Base-by-base conservation (phyloP, 2,329 filamentous ascomycete species). In the Fusarium floridanum region DNA sequence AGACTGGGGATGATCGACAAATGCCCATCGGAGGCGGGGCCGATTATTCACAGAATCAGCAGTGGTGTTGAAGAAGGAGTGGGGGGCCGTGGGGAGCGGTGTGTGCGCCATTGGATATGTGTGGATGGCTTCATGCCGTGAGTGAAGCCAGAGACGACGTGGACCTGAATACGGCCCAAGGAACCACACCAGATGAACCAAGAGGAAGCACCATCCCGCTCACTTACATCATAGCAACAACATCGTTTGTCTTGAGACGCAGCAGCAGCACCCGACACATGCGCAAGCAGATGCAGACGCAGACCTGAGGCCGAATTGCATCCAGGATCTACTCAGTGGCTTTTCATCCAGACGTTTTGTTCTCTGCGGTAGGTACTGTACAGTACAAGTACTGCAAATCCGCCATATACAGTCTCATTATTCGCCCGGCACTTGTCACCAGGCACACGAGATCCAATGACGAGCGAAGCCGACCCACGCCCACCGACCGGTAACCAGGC, bases 71-170 rank as follows among this genome's bases (percentile, higher is more conserved):
- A 76, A 61, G 56, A 73, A 37, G 56, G 68, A 68, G 73, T 76
- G 75, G 76, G 76, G 75, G 71, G 55, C 45, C 76, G 75, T 77
- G 76, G 73, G 75, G 75, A 77, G 76, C 76, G 76, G 76, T 78
- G 76, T 77, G 71, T 73, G 48, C 59, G 64, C 55, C 32, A 61
- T 68, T 29, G 29, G 59, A 69, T 70, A 64, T 75, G 70, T 77
- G 55, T 74, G 74, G 66, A 75, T 76, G 66, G 74, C 73, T 64
- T 76, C 68, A 76, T 70, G 45, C 63, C 61, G 61, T 69, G 71
- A 64, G 41, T 65, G 59, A 70, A 61, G 50, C 60, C 66, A 63
- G 61, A 43, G 65, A 61, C 62, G 72, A 76, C 71, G 70, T 66
- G 62, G 76, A 53, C 65, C 66, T 55, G 27, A 27, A 59, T 43